Evolutionary conservation across 352 stramenopile species (phyloP), one percentile per base, ranked within the genome.

Genomic region (Phytophthora pistaciae): DNA sequence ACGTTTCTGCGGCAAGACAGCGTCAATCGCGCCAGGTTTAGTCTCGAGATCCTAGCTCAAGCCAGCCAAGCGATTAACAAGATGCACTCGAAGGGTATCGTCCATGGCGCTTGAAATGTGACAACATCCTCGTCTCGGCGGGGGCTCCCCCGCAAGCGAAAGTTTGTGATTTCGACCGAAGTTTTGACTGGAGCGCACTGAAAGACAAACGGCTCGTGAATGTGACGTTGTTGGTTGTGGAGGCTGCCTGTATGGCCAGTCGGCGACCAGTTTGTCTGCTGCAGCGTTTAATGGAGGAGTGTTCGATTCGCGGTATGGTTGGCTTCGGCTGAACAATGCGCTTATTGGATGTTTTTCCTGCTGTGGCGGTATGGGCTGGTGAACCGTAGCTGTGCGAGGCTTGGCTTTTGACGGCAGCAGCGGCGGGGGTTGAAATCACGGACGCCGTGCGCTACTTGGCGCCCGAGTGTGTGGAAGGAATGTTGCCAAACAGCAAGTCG

Each of bases 11-110:
- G 44, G 8, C 44, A 52, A 52, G 18, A 48, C 13, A 16, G 18
- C 3, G 18, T 25, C 7, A 25, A 52, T 13, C 44, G 44, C 16
- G 10, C 6, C n/a, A 21, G 4, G 3, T 5, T 52, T 52, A 27
- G 18, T 27, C 11, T 52, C 11, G 44, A 25, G 1, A 52, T 52
- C 8, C 44, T 52, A 5, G 14, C 44, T 8, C 44, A 52, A 25
- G 44, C 44, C 23, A 7, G 5, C 11, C 44, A 18, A 25, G 44
- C 3, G n/a, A 21, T 52, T 5, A 13, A 9, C 6, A 52, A 52
- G 44, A 52, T 52, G 44, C n/a, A 52, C 7, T 52, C 44, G 44
- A 52, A 52, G 44, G 44, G 44, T 13, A n/a, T 52, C 8, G n/a
- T 52, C 11, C 44, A 52, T 25, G 44, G 44, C 14, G 44, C 25